A percentile compares a stretch with the other conserved stretches of the same genome.
Evolutionary conservation across 164 flowering plant species (phyloP).

Genomic region (Stephania japonica): DNA sequence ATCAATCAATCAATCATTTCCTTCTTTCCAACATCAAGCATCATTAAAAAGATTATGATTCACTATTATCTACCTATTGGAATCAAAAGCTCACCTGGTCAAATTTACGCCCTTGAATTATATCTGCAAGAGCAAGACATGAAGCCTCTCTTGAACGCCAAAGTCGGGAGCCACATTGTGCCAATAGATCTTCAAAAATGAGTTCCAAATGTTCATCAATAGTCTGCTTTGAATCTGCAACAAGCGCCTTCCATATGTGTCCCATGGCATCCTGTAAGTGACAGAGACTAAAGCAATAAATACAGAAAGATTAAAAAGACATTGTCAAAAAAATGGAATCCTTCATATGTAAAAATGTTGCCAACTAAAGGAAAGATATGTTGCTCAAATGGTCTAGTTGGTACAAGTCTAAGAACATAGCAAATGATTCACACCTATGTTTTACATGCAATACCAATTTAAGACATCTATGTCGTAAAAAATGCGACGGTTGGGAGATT

Average conservation of each 20-base stretch:
- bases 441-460: not conserved
- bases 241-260: constrained; percentile 95
- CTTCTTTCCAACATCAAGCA: too few species aligned
- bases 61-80: not conserved
- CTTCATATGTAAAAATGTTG: not conserved
- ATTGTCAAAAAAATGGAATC: not conserved
- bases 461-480: not conserved
- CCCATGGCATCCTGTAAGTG: constrained; percentile 87
- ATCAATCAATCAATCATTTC: too few species aligned
- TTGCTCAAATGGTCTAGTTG: not conserved
- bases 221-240: constrained; percentile 77
- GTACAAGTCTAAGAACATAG: not conserved
- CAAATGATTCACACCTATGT: constrained; percentile 3
- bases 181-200: constrained; percentile 71
- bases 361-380: not conserved
- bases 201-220: constrained; percentile 80
- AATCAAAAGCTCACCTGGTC: constrained; percentile 46
- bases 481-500: too few species aligned
- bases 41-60: not conserved
- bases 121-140: constrained; percentile 92
- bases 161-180: constrained; percentile 88
- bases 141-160: constrained; percentile 99
- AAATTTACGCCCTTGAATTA: constrained; percentile 91
- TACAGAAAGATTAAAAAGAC: constrained; percentile 9
- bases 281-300: constrained; percentile 12